phyloP scores from a whole-genome alignment of 495 filamentous ascomycete species.

The Clavariopsis aquatica region DNA sequence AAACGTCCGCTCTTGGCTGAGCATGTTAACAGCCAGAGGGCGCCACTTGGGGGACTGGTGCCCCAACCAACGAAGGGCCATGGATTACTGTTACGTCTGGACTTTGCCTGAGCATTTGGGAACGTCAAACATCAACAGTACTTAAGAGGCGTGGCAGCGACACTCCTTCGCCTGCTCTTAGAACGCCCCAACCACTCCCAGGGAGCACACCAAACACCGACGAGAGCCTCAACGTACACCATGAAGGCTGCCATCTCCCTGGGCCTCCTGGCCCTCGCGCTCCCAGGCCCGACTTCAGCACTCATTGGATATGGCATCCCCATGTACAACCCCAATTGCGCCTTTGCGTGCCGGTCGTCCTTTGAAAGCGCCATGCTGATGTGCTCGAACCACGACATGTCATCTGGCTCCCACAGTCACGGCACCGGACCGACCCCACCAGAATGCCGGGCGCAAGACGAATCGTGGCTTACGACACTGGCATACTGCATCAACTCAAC shows the following conservation, averaged over 20 bases:
- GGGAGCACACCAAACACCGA: neutral
- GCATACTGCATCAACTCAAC: conserved; percentile 23
- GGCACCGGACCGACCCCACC: conserved; percentile 8
- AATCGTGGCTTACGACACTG: conserved; percentile 15
- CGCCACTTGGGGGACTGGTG: conserved; percentile 3
- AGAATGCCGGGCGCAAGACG: conserved; percentile 10
- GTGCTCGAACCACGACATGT: neutral
- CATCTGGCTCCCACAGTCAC: neutral
- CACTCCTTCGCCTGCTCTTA: neutral
- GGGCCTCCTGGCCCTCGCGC: conserved; percentile 4
- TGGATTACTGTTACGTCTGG: neutral
- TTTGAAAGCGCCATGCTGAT: conserved; percentile 5
- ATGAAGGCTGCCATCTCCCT: neutral
- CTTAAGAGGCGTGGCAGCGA: neutral
- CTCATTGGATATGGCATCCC: conserved; percentile 18
- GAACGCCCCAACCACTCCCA: neutral
- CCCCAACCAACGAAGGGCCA: neutral
- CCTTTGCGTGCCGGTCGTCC: conserved; percentile 7
- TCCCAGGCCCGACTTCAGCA: neutral
- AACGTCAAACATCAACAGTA: neutral
- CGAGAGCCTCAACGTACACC: neutral
- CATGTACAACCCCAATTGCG: conserved; percentile 14
- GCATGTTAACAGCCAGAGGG: conserved; percentile 14
- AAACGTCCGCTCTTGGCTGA: conserved; percentile 8
- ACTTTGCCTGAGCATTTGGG: neutral